Conservation (phyloP, 345 rosid genomes). For the Sonneratia caseolaris region DNA sequence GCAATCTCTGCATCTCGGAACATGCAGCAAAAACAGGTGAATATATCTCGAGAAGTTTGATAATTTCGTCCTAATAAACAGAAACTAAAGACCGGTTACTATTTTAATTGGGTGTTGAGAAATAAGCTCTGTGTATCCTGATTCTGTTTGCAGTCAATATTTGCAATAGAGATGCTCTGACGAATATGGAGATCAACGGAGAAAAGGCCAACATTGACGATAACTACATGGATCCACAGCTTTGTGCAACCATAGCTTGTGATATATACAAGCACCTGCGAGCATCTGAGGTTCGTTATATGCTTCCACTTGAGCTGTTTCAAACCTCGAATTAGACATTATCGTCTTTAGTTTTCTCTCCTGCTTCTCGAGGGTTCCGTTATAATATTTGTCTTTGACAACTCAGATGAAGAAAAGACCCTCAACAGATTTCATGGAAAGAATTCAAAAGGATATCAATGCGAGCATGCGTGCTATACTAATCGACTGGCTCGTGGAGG, state of each 20-base stretch:
- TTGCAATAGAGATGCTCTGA: constrained; percentile 47
- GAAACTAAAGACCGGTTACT: neutral
- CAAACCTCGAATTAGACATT: neutral
- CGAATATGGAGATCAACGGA: constrained; percentile 38
- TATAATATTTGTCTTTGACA: neutral
- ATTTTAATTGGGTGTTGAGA: too few relatives aligned
- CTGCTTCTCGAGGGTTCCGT: too few relatives aligned
- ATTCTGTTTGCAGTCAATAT: constrained; percentile 33
- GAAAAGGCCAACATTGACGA: constrained; percentile 47
- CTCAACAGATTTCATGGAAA: constrained; percentile 65
- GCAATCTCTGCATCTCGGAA: constrained; percentile 66
- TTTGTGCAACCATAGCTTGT: constrained; percentile 59
- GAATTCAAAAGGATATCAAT: constrained; percentile 70
- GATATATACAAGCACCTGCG: constrained; percentile 45
- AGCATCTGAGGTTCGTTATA: constrained; percentile 58
- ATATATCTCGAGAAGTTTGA: neutral
- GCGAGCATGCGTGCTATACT: constrained; percentile 82
- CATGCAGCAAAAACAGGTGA: constrained; percentile 34
- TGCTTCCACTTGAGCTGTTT: neutral
- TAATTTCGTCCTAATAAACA: neutral
- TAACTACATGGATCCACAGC: constrained; percentile 59
- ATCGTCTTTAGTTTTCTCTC: too few relatives aligned
- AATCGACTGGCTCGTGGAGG: constrained; percentile 98
- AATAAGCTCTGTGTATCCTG: neutral
- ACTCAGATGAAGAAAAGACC: constrained; percentile 73